Evolutionary conservation across 2,329 filamentous ascomycete genomes (phyloP).

Genomic region (Fusarium austroafricanum): DNA sequence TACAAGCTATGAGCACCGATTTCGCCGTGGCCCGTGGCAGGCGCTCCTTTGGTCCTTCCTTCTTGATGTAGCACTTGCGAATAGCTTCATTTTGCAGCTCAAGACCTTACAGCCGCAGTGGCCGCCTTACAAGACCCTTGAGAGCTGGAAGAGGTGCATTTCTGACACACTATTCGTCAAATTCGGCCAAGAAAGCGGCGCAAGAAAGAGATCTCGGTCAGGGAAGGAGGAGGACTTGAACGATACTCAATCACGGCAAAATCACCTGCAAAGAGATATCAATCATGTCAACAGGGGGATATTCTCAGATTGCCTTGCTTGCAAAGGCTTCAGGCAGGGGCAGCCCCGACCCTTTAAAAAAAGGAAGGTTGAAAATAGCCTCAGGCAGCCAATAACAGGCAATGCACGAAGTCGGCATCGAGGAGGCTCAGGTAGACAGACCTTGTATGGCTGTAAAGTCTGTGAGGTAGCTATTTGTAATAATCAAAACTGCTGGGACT

Average conservation of each 20-base stretch:
- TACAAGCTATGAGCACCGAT: neutral
- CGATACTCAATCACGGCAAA: neutral
- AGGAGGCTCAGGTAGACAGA: too few species aligned
- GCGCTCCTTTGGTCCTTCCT: conserved; percentile 22
- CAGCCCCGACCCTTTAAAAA: too few species aligned
- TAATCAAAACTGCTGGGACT: too few species aligned
- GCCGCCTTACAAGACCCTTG: neutral
- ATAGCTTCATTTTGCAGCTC: conserved; percentile 10
- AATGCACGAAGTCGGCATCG: too few species aligned
- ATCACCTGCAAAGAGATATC: neutral
- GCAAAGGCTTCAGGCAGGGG: too few species aligned
- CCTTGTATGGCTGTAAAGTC: too few species aligned
- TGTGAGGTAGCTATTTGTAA: too few species aligned
- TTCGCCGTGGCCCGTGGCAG: neutral
- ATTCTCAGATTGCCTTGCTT: too few species aligned
- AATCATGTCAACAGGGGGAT: neutral
- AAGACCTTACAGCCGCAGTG: too few species aligned
- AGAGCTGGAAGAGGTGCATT: conserved; percentile 2
- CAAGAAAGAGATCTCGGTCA: neutral
- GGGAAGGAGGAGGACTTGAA: neutral
- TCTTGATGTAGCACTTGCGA: conserved; percentile 15
- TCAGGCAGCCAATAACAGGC: too few species aligned
- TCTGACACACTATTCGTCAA: conserved; percentile 5
- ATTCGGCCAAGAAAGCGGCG: neutral
- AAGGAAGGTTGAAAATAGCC: too few species aligned